These are phyloP conservation scores for Tillandsia leiboldiana DNA, from an alignment of 176 grass and related monocot genomes.

Conservation along the genomic window DNA sequence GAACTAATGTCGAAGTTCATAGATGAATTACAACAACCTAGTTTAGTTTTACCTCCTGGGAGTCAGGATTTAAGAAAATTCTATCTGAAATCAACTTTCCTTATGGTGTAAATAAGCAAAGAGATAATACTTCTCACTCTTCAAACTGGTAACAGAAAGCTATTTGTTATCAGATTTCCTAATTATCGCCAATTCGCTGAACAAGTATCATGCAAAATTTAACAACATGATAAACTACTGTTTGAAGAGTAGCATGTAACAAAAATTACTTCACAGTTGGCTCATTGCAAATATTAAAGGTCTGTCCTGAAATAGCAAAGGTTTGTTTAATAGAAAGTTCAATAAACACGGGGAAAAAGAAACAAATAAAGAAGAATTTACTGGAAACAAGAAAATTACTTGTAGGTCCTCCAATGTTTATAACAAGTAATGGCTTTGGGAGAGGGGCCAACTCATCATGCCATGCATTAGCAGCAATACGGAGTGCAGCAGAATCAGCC, in stretches of 20 bases:
- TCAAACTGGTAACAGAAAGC: too few species aligned
- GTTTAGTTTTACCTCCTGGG: too few species aligned
- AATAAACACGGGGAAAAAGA: background rate
- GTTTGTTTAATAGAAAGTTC: background rate
- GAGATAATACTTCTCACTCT: too few species aligned
- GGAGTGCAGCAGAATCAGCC: slow-evolving; percentile 69
- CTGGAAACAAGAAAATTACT: slow-evolving; percentile 34
- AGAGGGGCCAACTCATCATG: slow-evolving; percentile 82
- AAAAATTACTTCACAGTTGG: background rate
- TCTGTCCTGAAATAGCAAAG: background rate
- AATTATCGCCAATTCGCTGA: too few species aligned
- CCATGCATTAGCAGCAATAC: slow-evolving; percentile 72
- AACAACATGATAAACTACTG: too few species aligned
- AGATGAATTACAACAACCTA: too few species aligned
- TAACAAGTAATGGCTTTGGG: slow-evolving; percentile 73
- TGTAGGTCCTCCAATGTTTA: slow-evolving; percentile 75
- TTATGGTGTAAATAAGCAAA: too few species aligned
- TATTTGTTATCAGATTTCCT: too few species aligned
- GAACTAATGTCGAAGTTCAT: too few species aligned
- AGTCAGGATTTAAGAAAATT: too few species aligned
- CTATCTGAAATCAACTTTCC: too few species aligned
- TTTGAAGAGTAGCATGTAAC: background rate
- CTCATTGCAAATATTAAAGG: background rate
- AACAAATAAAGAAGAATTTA: background rate
- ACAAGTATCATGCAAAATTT: too few species aligned